These are phyloP conservation scores for Centrapalus pauciflorus DNA, from an alignment of 129 eudicot genomes.

Conservation along the genomic window DNA sequence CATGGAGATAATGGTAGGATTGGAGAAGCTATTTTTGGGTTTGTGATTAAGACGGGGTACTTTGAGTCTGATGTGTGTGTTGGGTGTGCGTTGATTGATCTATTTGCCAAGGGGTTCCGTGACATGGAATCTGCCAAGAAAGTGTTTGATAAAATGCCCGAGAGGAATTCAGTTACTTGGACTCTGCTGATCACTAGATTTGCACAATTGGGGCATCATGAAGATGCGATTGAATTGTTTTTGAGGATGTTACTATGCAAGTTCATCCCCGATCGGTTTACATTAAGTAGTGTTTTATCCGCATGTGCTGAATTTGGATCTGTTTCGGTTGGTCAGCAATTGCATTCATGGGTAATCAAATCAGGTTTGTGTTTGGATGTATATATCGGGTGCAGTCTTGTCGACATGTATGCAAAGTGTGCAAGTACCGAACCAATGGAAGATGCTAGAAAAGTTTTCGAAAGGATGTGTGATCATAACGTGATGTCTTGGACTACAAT, in stretches of 20 bases:
- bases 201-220: constrained; percentile 44
- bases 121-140: constrained; percentile 51
- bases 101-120: constrained; percentile 50
- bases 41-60: constrained; percentile 50
- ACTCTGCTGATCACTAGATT: constrained; percentile 65
- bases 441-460: constrained; percentile 54
- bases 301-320: constrained; percentile 57
- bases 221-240: constrained; percentile 42
- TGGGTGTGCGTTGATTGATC: constrained; percentile 70
- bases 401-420: constrained; percentile 83
- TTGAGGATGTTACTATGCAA: constrained; percentile 41
- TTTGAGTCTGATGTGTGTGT: constrained; percentile 63
- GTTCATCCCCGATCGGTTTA: constrained; percentile 54
- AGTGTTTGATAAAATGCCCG: constrained; percentile 64
- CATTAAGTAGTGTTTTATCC: constrained; percentile 47
- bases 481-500: constrained; percentile 79
- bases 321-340: constrained; percentile 43
- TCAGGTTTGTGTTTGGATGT: constrained; percentile 47
- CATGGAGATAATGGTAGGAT: constrained; percentile 26
- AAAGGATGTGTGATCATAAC: constrained; percentile 46
- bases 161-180: constrained; percentile 58
- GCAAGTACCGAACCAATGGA: constrained; percentile 32
- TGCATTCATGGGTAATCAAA: constrained; percentile 58
- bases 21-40: constrained; percentile 46
- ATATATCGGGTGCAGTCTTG: constrained; percentile 69